Conservation (phyloP, 2,329 filamentous ascomycete species). For the Periconia sp. region DNA sequence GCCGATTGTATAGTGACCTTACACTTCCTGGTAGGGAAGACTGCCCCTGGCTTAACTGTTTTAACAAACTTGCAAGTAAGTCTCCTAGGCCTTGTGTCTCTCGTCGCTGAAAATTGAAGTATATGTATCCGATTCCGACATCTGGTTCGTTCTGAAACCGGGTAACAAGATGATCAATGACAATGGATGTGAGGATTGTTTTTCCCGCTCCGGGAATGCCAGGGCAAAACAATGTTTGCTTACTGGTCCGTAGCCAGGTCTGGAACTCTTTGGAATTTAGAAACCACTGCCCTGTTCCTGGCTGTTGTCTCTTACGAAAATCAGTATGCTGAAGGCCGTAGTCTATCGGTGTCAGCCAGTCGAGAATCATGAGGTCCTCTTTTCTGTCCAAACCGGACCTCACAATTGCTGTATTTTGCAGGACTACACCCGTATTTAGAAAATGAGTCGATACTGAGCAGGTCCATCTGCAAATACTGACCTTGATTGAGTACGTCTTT, state of each 20-base stretch:
- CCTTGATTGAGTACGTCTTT: slow-evolving; percentile 2
- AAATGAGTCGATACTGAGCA: neutral
- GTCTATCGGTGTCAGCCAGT: slow-evolving; percentile 5
- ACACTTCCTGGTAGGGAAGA: slow-evolving; percentile 20
- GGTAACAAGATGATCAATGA: slow-evolving; percentile 45
- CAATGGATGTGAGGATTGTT: slow-evolving; percentile 47
- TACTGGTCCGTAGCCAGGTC: neutral
- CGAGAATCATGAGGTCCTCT: neutral
- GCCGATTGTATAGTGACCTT: neutral
- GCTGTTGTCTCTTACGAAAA: slow-evolving; percentile 8
- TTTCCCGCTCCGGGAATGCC: slow-evolving; percentile 54
- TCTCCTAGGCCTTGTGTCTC: slow-evolving; percentile 20
- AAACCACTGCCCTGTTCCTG: slow-evolving; percentile 50
- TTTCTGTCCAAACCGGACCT: neutral
- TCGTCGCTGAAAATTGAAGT: slow-evolving; percentile 31
- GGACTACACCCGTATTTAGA: no score
- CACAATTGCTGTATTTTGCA: neutral
- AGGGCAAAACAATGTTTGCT: slow-evolving; percentile 46
- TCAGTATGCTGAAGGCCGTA: slow-evolving; percentile 10
- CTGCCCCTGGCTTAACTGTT: slow-evolving; percentile 33
- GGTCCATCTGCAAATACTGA: neutral
- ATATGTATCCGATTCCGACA: slow-evolving; percentile 34
- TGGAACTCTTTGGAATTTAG: slow-evolving; percentile 34
- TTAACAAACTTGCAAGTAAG: slow-evolving; percentile 33
- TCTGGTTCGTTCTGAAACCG: slow-evolving; percentile 9